A percentile compares a stretch with the other conserved stretches of the same genome.
phyloP scores from a whole-genome alignment of 176 grass and related monocot genomes.

The Secale cereale region DNA sequence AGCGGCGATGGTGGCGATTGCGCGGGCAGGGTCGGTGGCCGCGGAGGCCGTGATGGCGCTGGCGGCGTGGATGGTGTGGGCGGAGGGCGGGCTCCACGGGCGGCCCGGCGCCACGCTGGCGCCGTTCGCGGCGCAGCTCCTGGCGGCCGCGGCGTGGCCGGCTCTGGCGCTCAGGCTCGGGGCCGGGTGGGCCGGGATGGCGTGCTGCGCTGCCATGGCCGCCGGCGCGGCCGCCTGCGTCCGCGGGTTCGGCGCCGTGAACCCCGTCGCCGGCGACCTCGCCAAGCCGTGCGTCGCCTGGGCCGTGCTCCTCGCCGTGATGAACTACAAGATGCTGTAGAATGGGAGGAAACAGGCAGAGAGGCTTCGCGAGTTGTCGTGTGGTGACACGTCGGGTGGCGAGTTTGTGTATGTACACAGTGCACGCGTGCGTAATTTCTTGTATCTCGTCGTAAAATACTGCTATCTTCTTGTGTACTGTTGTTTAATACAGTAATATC shows the following conservation, averaged over 20 bases:
- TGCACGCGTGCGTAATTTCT: not conserved
- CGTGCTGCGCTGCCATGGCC: slow-evolving; percentile 30
- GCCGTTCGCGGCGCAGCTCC: slow-evolving; percentile 47
- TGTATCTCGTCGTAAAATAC: not conserved
- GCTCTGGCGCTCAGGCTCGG: slow-evolving; percentile 43
- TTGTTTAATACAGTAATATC: not conserved
- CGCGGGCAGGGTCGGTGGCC: slow-evolving; percentile 50
- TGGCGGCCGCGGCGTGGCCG: slow-evolving; percentile 36
- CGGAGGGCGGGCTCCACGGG: slow-evolving; percentile 68
- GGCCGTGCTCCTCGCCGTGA: slow-evolving; percentile 66
- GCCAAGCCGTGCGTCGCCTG: slow-evolving; percentile 56
- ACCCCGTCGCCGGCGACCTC: slow-evolving; percentile 60
- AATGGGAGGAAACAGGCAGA: not conserved
- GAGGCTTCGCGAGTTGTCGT: not conserved
- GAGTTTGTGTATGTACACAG: not conserved
- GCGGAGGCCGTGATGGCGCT: slow-evolving; percentile 56
- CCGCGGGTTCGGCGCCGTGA: slow-evolving; percentile 47
- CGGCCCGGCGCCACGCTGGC: slow-evolving; percentile 30
- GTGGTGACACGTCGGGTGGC: not conserved
- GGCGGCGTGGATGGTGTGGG: slow-evolving; percentile 87
- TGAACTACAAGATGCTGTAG: slow-evolving; percentile 60
- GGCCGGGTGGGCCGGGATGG: slow-evolving; percentile 22
- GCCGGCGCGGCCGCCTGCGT: slow-evolving; percentile 24
- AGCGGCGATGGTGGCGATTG: slow-evolving; percentile 33
- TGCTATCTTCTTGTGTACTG: not conserved